phyloP scores from a whole-genome alignment of 1,139 yeast species.

The Candida anutae region DNA sequence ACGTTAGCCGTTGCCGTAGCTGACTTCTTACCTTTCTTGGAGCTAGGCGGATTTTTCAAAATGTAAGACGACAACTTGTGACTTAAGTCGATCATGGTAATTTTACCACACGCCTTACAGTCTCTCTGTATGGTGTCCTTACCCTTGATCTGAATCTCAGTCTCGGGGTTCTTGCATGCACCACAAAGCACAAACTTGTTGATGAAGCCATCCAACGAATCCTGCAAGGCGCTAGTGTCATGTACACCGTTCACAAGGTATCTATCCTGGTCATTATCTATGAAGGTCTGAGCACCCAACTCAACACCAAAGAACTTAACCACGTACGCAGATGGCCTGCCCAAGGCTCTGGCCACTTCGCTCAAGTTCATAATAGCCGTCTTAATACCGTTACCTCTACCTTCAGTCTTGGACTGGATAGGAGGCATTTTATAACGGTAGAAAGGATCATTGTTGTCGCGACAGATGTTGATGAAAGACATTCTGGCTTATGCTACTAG shows the following conservation, averaged over 20 bases:
- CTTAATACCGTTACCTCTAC: conserved; percentile 98
- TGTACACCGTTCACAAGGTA: conserved; percentile 94
- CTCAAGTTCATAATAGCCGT: conserved; percentile 86
- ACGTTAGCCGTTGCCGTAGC: conserved; percentile 92
- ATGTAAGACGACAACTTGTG: conserved; percentile 83
- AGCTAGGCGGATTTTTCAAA: conserved; percentile 81
- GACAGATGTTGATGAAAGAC: conserved; percentile 90
- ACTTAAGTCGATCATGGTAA: conserved; percentile 76
- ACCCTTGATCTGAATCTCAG: conserved; percentile 77
- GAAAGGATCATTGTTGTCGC: conserved; percentile 96
- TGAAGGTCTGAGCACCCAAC: conserved; percentile 91
- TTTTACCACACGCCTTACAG: conserved; percentile 97
- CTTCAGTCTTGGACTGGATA: conserved; percentile 94
- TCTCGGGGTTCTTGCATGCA: conserved; percentile 95
- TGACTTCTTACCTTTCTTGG: conserved; percentile 52
- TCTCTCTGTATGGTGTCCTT: conserved; percentile 78
- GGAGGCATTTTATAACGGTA: conserved; percentile 99
- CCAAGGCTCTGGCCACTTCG: conserved; percentile 91
- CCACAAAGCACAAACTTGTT: conserved; percentile 89
- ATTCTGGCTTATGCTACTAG: conserved; percentile 23
- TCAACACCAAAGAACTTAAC: conserved; percentile 95
- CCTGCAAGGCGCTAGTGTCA: conserved; percentile 86
- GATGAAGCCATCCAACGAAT: conserved; percentile 89
- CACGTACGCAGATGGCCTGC: conserved; percentile 86
- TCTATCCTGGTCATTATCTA: conserved; percentile 74